Conservation (phyloP, 495 filamentous ascomycete species). For the Umbilicaria muhlenbergii region DNA sequence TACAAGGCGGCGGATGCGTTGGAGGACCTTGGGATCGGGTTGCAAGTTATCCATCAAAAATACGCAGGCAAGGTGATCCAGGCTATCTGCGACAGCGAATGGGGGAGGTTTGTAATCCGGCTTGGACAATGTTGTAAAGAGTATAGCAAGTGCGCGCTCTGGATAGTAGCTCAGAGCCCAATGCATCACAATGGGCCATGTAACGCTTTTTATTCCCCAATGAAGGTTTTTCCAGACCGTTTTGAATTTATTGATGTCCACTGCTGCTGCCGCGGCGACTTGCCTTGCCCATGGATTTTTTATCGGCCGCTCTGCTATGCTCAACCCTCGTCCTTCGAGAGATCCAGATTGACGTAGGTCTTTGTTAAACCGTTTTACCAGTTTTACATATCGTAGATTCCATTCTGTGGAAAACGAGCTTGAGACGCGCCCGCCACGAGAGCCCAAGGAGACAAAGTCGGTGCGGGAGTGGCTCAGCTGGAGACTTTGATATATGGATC, state of each 20-base stretch:
- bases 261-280: not conserved
- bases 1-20: conserved; percentile 6
- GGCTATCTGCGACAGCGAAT: conserved; percentile 34
- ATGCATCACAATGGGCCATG: conserved; percentile 38
- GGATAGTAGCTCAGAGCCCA: conserved; percentile 33
- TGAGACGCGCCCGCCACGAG: too few relatives aligned
- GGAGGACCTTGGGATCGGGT: conserved; percentile 9
- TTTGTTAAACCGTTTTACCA: too few relatives aligned
- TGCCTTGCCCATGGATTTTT: not conserved
- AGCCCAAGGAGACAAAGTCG: too few relatives aligned
- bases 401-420: too few relatives aligned
- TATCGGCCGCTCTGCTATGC: too few relatives aligned
- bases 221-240: conserved; percentile 25
- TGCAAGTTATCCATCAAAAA: conserved; percentile 13
- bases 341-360: too few relatives aligned
- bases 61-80: conserved; percentile 26
- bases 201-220: conserved; percentile 13
- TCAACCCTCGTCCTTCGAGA: too few relatives aligned
- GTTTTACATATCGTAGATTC: too few relatives aligned
- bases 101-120: conserved; percentile 22
- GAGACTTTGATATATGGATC: too few relatives aligned
- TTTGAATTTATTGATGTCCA: conserved; percentile 21
- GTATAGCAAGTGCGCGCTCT: conserved; percentile 25
- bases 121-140: conserved; percentile 30
- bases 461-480: too few relatives aligned